Conservation (phyloP, 2,329 filamentous ascomycete species). For the Scytalidium lignicola region DNA sequence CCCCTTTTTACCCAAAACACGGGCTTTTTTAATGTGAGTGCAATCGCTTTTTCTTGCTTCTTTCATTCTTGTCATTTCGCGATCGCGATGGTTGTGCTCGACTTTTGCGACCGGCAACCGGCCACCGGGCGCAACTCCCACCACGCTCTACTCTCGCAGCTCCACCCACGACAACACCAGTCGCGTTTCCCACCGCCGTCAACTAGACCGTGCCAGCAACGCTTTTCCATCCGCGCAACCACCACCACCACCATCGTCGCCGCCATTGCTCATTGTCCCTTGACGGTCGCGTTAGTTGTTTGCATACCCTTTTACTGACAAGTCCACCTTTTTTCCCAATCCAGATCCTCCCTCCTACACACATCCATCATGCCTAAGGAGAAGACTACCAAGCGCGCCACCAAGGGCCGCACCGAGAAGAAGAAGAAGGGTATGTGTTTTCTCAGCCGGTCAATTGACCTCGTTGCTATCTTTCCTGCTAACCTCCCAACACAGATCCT, state of each 20-base stretch:
- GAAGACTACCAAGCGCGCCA: constrained; percentile 55
- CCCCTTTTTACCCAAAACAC: constrained; percentile 5
- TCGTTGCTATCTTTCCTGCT: constrained; percentile 6
- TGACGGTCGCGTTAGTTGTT: background rate
- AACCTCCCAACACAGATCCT: constrained; percentile 59
- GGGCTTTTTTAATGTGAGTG: constrained; percentile 14
- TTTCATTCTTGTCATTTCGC: constrained; percentile 10
- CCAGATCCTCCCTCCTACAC: constrained; percentile 1
- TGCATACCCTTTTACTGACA: constrained; percentile 5
- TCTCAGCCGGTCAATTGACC: background rate
- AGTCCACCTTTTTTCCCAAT: background rate
- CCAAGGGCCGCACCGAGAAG: constrained; percentile 54
- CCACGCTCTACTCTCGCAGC: constrained; percentile 1
- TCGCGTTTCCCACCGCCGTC: background rate
- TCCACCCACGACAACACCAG: constrained; percentile 7
- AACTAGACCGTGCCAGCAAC: background rate
- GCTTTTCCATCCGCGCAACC: constrained; percentile 1
- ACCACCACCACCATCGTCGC: constrained; percentile 11
- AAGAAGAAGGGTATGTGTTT: constrained; percentile 64
- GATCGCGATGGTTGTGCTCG: constrained; percentile 12
- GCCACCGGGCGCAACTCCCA: constrained; percentile 5
- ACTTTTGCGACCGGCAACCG: constrained; percentile 19
- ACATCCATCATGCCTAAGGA: constrained; percentile 61
- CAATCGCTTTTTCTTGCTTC: constrained; percentile 3
- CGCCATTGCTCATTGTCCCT: background rate